Conservation (phyloP, 768 basidiomycete species). For the Termitomyces sp. region DNA sequence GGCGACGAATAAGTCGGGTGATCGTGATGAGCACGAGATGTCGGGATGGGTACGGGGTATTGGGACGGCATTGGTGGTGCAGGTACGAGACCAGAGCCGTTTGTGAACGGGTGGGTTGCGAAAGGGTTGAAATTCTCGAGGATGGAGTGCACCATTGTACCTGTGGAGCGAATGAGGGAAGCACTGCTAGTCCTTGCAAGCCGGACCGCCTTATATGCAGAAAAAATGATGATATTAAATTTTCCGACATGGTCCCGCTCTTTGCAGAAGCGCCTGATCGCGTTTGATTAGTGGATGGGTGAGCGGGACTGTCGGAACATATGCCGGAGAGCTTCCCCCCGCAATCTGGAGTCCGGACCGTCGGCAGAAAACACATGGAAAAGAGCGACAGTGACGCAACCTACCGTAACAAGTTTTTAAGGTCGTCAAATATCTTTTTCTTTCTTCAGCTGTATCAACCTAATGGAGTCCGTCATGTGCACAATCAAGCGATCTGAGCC, state of each 20-base stretch:
- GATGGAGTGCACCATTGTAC: slow-evolving; percentile 26
- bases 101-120: slow-evolving; percentile 56
- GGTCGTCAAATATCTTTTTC: no score
- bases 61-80: slow-evolving; percentile 41
- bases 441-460: neutral
- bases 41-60: slow-evolving; percentile 39
- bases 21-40: slow-evolving; percentile 19
- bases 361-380: slow-evolving; percentile 15
- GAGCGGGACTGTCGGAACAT: neutral
- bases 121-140: slow-evolving; percentile 53
- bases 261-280: slow-evolving; percentile 2
- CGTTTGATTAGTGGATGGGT: neutral
- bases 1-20: slow-evolving; percentile 10
- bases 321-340: slow-evolving; percentile 10
- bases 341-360: slow-evolving; percentile 6
- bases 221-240: slow-evolving; percentile 1
- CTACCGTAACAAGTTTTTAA: neutral
- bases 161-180: slow-evolving; percentile 5
- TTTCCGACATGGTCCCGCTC: slow-evolving; percentile 14
- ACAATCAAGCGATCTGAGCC: neutral
- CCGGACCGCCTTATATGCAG: slow-evolving; percentile 3
- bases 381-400: neutral
- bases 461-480: neutral
- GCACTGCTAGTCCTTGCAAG: neutral
- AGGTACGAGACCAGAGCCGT: slow-evolving; percentile 33